A percentile compares a stretch with the other conserved stretches of the same genome.
Evolutionary conservation across 2,329 filamentous ascomycete genomes (phyloP).

Genomic region (Epichloe elymi): DNA sequence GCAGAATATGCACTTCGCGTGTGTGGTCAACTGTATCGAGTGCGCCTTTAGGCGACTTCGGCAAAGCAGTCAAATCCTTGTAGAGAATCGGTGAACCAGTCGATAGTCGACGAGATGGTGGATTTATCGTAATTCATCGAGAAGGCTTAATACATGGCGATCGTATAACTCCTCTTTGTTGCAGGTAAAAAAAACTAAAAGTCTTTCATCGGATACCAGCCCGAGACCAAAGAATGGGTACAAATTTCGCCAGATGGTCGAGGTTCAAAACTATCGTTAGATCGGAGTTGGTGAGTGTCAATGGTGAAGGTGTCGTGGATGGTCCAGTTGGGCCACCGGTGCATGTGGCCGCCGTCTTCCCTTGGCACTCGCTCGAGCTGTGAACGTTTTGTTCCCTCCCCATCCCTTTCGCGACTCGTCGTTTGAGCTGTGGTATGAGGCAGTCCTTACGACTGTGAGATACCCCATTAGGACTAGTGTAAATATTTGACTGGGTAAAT

Average conservation of each 20-base stretch:
- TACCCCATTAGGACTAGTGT: no score
- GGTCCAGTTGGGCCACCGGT: not conserved
- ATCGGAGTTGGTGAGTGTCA: not conserved
- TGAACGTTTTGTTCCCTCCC: not conserved
- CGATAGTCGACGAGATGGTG: constrained; percentile 2
- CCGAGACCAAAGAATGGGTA: not conserved
- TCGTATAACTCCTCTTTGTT: not conserved
- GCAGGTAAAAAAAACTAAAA: not conserved
- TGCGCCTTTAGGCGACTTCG: not conserved
- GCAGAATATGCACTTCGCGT: not conserved
- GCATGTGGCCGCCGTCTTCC: not conserved
- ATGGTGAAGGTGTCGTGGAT: not conserved
- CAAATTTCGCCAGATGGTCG: not conserved
- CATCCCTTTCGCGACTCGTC: no score
- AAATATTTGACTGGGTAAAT: no score
- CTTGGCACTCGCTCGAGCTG: not conserved
- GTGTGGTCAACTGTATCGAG: not conserved
- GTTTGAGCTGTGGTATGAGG: no score
- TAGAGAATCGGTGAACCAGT: not conserved
- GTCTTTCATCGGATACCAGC: not conserved
- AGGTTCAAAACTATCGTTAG: not conserved
- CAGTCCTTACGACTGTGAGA: no score
- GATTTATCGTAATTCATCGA: constrained; percentile 2
- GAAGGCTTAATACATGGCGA: constrained; percentile 1
- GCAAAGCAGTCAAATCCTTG: not conserved